Evolutionary conservation across 2,329 filamentous ascomycete species (phyloP).

Genomic region (Metarhizium guizhouense): DNA sequence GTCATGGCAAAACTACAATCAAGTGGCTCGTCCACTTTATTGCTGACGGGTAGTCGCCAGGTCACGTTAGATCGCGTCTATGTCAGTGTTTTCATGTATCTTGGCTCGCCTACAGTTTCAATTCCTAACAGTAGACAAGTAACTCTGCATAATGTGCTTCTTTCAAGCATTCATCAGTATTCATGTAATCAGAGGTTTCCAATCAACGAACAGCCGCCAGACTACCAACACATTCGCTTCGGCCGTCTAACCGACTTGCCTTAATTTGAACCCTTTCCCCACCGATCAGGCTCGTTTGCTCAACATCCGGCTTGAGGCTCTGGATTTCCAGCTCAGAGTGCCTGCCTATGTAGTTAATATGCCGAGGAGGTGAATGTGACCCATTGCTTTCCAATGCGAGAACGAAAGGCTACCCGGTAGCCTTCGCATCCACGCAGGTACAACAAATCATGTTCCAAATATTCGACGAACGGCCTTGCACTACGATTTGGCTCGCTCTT

Average conservation of each 20-base stretch:
- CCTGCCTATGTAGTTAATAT: neutral
- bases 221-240: neutral
- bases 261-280: neutral
- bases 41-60: too few species aligned
- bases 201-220: neutral
- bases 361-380: neutral
- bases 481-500: conserved; percentile 5
- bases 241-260: neutral
- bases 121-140: neutral
- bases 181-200: neutral
- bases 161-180: neutral
- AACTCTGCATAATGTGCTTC: neutral
- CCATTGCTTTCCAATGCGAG: neutral
- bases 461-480: neutral
- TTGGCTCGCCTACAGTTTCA: neutral
- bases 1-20: too few species aligned
- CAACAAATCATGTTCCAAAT: neutral
- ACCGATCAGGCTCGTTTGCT: neutral
- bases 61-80: too few species aligned
- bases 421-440: neutral
- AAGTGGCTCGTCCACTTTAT: too few species aligned
- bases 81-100: neutral
- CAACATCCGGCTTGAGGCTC: neutral
- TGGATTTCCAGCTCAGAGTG: neutral
- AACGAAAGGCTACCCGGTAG: neutral